A percentile compares a stretch with the other conserved stretches of the same genome.
Conservation (phyloP, 345 rosid species). For the Chamaenerion angustifolium region DNA sequence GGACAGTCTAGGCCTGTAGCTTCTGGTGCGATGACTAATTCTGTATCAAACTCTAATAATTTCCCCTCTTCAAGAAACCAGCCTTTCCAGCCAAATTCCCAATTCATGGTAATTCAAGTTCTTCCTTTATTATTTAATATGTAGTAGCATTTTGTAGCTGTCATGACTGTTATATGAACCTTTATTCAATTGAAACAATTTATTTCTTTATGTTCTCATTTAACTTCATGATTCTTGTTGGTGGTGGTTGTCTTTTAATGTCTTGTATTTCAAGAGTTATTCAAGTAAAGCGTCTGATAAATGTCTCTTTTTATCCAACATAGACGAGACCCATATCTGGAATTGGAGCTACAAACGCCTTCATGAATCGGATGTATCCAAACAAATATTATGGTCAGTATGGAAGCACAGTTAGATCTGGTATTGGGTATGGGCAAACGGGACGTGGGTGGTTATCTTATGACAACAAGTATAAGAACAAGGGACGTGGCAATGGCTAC, state of each 20-base stretch:
- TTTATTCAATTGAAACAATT: too few species aligned
- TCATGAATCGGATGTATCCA: conserved; percentile 46
- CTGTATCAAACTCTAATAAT: conserved; percentile 36
- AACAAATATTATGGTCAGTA: conserved; percentile 58
- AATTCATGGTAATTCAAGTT: conserved; percentile 30
- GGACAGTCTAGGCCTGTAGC: conserved; percentile 35
- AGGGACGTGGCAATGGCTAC: conserved; percentile 61
- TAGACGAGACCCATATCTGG: conserved; percentile 42
- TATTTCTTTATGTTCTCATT: too few species aligned
- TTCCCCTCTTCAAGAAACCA: conserved; percentile 37
- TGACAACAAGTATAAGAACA: conserved; percentile 49
- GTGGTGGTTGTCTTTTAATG: too few species aligned
- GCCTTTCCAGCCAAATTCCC: conserved; percentile 43
- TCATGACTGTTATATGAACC: too few species aligned
- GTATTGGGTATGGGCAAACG: conserved; percentile 1
- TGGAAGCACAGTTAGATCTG: conserved; percentile 49
- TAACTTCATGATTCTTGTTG: too few species aligned
- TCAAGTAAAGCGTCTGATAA: not conserved
- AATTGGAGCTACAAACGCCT: conserved; percentile 46
- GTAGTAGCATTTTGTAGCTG: too few species aligned
- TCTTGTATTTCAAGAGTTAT: too few species aligned
- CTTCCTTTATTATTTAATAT: not conserved
- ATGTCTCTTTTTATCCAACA: conserved; percentile 12
- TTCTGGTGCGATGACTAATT: conserved; percentile 28
- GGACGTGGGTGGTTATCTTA: conserved; percentile 50